A percentile compares a stretch with the other conserved stretches of the same genome.
These are phyloP conservation scores for Wickerhamiella sergipiensis DNA, from an alignment of 805 yeast species.

Conservation along the genomic window DNA sequence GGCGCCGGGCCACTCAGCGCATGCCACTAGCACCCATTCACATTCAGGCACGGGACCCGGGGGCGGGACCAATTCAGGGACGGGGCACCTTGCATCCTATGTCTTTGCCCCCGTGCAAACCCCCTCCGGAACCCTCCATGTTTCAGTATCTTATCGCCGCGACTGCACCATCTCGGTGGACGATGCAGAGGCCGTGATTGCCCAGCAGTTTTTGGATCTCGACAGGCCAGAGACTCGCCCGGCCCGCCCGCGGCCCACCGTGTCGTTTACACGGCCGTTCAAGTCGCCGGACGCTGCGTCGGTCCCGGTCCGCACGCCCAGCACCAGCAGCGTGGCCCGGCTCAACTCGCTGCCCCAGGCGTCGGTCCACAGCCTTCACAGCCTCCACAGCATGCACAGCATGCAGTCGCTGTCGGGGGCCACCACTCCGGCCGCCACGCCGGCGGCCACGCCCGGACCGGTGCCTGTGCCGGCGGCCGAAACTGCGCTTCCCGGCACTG, in stretches of 20 bases:
- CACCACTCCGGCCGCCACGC: background rate
- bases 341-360: background rate
- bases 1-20: conserved; percentile 18
- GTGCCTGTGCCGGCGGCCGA: conserved; percentile 4
- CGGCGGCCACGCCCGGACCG: background rate
- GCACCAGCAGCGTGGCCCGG: background rate
- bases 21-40: background rate
- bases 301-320: background rate
- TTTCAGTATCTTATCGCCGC: conserved; percentile 67
- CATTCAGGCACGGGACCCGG: too few species aligned
- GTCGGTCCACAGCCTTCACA: background rate
- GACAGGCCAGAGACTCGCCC: conserved; percentile 24
- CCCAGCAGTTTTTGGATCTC: conserved; percentile 40
- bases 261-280: conserved; percentile 15
- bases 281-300: conserved; percentile 7
- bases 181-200: conserved; percentile 51
- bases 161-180: conserved; percentile 54
- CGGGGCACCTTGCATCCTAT: conserved; percentile 51
- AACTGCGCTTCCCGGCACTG: too few species aligned
- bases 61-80: too few species aligned
- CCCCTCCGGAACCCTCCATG: conserved; percentile 55
- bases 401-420: background rate
- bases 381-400: background rate
- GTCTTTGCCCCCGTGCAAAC: conserved; percentile 61
- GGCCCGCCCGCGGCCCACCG: background rate